Evolutionary conservation across 2,329 filamentous ascomycete genomes (phyloP).

Genomic region (Exutisphaerella laricina): DNA sequence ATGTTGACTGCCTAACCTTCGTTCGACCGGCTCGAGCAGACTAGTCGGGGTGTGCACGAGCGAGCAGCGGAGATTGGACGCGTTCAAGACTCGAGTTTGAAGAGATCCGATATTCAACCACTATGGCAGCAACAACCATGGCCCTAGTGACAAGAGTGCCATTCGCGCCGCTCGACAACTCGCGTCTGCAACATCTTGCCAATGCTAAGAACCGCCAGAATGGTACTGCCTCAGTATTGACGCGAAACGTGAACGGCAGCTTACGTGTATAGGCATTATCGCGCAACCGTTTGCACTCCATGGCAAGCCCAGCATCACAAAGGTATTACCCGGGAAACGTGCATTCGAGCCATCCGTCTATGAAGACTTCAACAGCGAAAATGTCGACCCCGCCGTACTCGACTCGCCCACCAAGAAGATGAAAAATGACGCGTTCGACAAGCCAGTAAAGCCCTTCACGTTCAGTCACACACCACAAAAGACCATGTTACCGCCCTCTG

Average conservation of each 20-base stretch:
- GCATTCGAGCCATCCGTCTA: conserved; percentile 39
- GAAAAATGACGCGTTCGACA: conserved; percentile 39
- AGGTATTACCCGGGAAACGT: conserved; percentile 38
- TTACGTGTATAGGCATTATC: conserved; percentile 17
- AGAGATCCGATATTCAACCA: conserved; percentile 14
- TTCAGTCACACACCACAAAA: conserved; percentile 27
- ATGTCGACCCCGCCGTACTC: conserved; percentile 51
- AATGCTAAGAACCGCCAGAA: conserved; percentile 73
- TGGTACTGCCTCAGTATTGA: conserved; percentile 38
- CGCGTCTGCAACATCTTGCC: conserved; percentile 64
- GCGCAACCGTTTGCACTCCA: conserved; percentile 21
- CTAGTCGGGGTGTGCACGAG: conserved; percentile 2
- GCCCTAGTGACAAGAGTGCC: conserved; percentile 54
- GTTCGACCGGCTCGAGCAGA: conserved; percentile 6
- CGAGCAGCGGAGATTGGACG: conserved; percentile 2
- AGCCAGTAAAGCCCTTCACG: conserved; percentile 38
- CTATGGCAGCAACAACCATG: conserved; percentile 31
- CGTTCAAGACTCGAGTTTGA: conserved; percentile 6
- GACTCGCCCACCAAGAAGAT: conserved; percentile 50
- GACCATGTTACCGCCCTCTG: conserved; percentile 36
- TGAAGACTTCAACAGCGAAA: conserved; percentile 51
- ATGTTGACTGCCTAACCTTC: background rate
- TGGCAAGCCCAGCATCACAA: conserved; percentile 25
- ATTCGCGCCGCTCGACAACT: conserved; percentile 65
- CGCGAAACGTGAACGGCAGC: background rate